Evolutionary conservation across 2,329 filamentous ascomycete genomes (phyloP).

Genomic region (Trichoderma arundinaceum): DNA sequence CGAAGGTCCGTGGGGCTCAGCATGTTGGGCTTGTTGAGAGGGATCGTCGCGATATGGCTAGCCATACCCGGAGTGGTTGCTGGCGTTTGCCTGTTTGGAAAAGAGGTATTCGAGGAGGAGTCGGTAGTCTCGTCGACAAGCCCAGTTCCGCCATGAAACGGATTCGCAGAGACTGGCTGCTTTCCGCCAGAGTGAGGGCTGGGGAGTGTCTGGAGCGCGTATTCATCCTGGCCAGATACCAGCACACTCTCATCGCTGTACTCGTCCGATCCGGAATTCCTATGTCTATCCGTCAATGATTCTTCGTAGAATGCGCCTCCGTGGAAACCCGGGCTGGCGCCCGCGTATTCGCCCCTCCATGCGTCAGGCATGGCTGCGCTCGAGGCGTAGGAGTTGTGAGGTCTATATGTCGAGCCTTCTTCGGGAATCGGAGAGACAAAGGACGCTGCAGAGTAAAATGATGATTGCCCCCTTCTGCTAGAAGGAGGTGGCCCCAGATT

Average conservation of each 20-base stretch:
- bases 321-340: conserved; percentile 50
- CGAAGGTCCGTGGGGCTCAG: conserved; percentile 50
- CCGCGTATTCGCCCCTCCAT: conserved; percentile 60
- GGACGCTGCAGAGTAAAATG: conserved; percentile 69
- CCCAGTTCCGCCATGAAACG: conserved; percentile 35
- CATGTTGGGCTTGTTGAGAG: conserved; percentile 57
- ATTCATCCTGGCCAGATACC: conserved; percentile 8
- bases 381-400: conserved; percentile 71
- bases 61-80: conserved; percentile 33
- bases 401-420: conserved; percentile 64
- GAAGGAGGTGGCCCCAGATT: conserved; percentile 66
- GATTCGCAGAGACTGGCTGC: conserved; percentile 1
- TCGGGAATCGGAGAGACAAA: conserved; percentile 79
- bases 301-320: conserved; percentile 60
- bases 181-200: not conserved
- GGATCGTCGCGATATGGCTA: conserved; percentile 42
- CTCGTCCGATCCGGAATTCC: conserved; percentile 38
- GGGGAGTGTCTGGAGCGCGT: conserved; percentile 8
- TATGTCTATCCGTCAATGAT: conserved; percentile 52
- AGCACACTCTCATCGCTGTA: conserved; percentile 23
- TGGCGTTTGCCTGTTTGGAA: conserved; percentile 37
- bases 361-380: conserved; percentile 73
- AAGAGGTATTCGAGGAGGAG: conserved; percentile 51
- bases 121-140: conserved; percentile 55
- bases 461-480: conserved; percentile 64